phyloP scores from a whole-genome alignment of 768 basidiomycete species.

The Astraeus odoratus region DNA sequence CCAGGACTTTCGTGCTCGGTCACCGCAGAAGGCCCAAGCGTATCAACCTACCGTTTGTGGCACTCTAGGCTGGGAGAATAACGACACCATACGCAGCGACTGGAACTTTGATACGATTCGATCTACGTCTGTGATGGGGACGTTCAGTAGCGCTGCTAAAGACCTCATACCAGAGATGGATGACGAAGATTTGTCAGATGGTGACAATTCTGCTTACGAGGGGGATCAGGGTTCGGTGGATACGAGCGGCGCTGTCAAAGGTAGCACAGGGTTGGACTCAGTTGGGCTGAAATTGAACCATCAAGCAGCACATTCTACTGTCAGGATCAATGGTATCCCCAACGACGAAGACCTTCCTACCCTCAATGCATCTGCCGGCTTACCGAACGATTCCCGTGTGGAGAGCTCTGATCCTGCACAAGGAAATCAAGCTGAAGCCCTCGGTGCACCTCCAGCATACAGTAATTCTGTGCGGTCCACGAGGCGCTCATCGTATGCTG shows the following conservation, averaged over 20 bases:
- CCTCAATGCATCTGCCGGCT: slow-evolving; percentile 27
- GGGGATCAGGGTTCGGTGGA: slow-evolving; percentile 50
- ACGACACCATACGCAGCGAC: slow-evolving; percentile 77
- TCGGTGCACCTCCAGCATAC: slow-evolving; percentile 71
- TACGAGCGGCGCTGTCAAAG: slow-evolving; percentile 56
- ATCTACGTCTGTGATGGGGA: slow-evolving; percentile 67
- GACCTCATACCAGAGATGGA: slow-evolving; percentile 61
- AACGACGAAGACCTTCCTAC: slow-evolving; percentile 38
- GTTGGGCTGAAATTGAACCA: slow-evolving; percentile 43
- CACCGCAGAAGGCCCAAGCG: slow-evolving; percentile 49
- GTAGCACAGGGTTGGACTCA: slow-evolving; percentile 43
- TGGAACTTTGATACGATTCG: slow-evolving; percentile 95
- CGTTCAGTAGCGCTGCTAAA: slow-evolving; percentile 64
- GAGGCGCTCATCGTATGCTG: slow-evolving; percentile 74
- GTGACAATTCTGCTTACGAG: slow-evolving; percentile 32
- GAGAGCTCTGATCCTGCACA: slow-evolving; percentile 31
- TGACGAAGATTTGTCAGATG: slow-evolving; percentile 42
- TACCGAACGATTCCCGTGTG: slow-evolving; percentile 37
- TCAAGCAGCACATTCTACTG: slow-evolving; percentile 61
- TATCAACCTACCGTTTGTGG: slow-evolving; percentile 54
- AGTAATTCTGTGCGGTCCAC: slow-evolving; percentile 55
- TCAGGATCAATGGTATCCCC: slow-evolving; percentile 48
- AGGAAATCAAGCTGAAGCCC: slow-evolving; percentile 22
- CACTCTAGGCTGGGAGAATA: slow-evolving; percentile 60
- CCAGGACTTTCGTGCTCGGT: slow-evolving; percentile 65